Conservation (phyloP, 2,329 filamentous ascomycete genomes). For the Aspergillus japonicus region DNA sequence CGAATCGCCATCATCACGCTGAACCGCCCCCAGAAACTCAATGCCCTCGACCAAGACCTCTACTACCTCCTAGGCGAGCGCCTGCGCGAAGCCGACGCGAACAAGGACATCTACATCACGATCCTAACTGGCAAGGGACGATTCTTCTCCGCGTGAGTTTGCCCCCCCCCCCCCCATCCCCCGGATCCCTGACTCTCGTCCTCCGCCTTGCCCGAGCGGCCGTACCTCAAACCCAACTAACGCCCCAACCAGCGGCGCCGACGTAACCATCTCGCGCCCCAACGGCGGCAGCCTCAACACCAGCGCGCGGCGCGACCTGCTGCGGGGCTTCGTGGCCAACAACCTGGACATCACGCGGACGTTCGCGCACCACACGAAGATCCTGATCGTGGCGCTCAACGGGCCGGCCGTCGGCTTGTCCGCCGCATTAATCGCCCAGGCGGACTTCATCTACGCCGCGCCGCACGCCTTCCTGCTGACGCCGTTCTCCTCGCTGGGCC, state of each 20-base stretch:
- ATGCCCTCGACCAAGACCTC: slow-evolving; percentile 68
- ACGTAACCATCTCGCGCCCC: slow-evolving; percentile 61
- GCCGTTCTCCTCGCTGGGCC: slow-evolving; percentile 83
- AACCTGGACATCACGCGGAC: slow-evolving; percentile 88
- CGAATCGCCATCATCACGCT: slow-evolving; percentile 82
- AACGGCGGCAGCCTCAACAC: slow-evolving; percentile 41
- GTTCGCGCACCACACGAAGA: slow-evolving; percentile 91
- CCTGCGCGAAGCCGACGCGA: slow-evolving; percentile 73
- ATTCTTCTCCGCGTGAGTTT: slow-evolving; percentile 77
- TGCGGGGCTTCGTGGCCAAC: slow-evolving; percentile 72
- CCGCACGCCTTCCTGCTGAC: slow-evolving; percentile 83
- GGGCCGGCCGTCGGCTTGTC: slow-evolving; percentile 86
- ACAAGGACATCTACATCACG: slow-evolving; percentile 80
- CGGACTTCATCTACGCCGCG: slow-evolving; percentile 88
- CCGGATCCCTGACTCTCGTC: no score
- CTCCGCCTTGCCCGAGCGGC: no score
- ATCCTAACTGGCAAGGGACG: slow-evolving; percentile 77
- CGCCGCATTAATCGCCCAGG: slow-evolving; percentile 76
- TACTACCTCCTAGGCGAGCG: slow-evolving; percentile 76
- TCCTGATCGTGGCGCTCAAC: slow-evolving; percentile 87
- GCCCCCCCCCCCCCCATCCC: no score
- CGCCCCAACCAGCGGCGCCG: slow-evolving; percentile 63
- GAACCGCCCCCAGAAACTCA: slow-evolving; percentile 81
- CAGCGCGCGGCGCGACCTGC: slow-evolving; percentile 56
- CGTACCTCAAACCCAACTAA: background rate